Evolutionary conservation across 768 basidiomycete species (phyloP).

Genomic region (Boletus patriciae): DNA sequence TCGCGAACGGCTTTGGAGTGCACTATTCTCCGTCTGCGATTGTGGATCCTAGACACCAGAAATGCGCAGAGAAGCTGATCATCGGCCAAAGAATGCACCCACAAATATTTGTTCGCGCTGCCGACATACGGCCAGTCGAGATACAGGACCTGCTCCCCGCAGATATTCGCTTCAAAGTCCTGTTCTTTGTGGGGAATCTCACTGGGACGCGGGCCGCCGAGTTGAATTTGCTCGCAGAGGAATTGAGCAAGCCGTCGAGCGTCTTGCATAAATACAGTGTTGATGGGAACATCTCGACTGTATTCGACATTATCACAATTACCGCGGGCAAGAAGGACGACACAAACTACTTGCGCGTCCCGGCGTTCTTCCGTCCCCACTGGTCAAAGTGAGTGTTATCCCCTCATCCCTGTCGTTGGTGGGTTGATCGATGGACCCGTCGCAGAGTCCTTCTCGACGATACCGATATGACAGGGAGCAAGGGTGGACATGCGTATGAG

Average conservation of each 20-base stretch:
- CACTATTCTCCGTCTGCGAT: conserved; percentile 41
- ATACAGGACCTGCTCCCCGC: conserved; percentile 43
- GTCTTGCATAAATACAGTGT: conserved; percentile 32
- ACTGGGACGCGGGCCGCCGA: conserved; percentile 20
- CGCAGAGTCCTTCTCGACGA: conserved; percentile 40
- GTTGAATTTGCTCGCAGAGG: conserved; percentile 28
- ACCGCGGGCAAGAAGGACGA: too few species aligned
- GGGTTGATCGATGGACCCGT: neutral
- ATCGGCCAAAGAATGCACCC: conserved; percentile 43
- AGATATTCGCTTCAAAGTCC: conserved; percentile 40
- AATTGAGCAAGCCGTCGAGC: conserved; percentile 25
- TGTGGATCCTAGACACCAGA: conserved; percentile 32
- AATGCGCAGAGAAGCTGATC: conserved; percentile 32
- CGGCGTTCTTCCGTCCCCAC: too few species aligned
- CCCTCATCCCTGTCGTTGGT: neutral
- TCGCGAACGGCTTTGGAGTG: conserved; percentile 41
- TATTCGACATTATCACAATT: too few species aligned
- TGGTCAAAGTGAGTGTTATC: conserved; percentile 36
- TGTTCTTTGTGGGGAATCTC: conserved; percentile 36
- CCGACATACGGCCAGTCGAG: conserved; percentile 38
- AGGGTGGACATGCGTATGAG: conserved; percentile 37
- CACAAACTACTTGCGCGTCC: too few species aligned
- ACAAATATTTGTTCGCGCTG: conserved; percentile 36
- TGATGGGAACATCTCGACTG: too few species aligned
- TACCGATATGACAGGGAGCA: conserved; percentile 29